phyloP scores from a whole-genome alignment of 768 basidiomycete species.

The Megacollybia marginata region DNA sequence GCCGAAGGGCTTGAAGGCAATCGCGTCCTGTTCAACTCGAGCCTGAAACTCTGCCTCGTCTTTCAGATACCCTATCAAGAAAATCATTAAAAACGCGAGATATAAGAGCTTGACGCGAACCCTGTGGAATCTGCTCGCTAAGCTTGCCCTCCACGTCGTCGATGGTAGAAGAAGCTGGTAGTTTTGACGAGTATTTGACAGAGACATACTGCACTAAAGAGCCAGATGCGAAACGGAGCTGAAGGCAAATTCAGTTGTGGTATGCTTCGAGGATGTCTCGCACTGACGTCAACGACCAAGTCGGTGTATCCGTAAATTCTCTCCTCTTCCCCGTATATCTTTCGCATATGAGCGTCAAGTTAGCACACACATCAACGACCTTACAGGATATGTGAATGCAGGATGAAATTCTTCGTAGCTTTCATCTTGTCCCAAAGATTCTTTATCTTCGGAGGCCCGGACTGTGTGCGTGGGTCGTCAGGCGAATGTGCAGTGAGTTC shows the following conservation, averaged over 20 bases:
- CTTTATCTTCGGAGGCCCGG: slow-evolving; percentile 60
- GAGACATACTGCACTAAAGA: slow-evolving; percentile 72
- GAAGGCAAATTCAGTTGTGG: background rate
- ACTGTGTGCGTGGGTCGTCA: slow-evolving; percentile 35
- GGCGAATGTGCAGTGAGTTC: background rate
- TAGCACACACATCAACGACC: slow-evolving; percentile 16
- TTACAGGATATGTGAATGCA: slow-evolving; percentile 87
- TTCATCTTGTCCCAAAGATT: slow-evolving; percentile 48
- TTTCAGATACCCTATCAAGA: slow-evolving; percentile 57
- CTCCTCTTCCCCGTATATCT: slow-evolving; percentile 96
- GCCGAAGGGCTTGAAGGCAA: slow-evolving; percentile 70
- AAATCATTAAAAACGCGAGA: background rate
- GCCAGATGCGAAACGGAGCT: slow-evolving; percentile 87
- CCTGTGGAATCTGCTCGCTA: slow-evolving; percentile 68
- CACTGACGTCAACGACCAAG: slow-evolving; percentile 72
- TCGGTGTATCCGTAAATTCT: slow-evolving; percentile 92
- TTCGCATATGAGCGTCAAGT: background rate
- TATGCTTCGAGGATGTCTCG: too few relatives aligned
- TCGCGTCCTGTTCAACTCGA: slow-evolving; percentile 73
- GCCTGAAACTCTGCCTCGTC: slow-evolving; percentile 59
- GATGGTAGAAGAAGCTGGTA: slow-evolving; percentile 59
- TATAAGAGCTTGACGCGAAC: slow-evolving; percentile 21
- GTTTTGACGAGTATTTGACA: slow-evolving; percentile 58
- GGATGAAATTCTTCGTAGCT: slow-evolving; percentile 70
- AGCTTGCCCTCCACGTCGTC: slow-evolving; percentile 84